Evolutionary conservation across 2,329 filamentous ascomycete species (phyloP).

Genomic region (Berkeleyomyces rouxiae): DNA sequence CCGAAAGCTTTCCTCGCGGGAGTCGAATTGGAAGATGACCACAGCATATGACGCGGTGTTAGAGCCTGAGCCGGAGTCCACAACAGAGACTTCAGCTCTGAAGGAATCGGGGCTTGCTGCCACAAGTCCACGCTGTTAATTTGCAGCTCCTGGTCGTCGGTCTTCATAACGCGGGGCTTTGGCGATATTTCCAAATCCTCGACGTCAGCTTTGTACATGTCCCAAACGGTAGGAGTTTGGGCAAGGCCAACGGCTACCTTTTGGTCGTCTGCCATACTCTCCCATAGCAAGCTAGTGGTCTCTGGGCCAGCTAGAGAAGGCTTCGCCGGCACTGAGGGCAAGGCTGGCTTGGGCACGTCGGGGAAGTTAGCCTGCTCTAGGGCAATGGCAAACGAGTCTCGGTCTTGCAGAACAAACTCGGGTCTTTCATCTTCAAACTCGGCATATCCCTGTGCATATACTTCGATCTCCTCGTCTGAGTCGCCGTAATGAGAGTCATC

Average conservation of each 20-base stretch:
- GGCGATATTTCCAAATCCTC: not conserved
- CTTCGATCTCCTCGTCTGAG: slow-evolving; percentile 6
- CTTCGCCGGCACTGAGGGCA: not conserved
- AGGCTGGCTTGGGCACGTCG: slow-evolving; percentile 1
- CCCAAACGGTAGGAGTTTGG: slow-evolving; percentile 5
- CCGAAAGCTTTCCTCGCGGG: not conserved
- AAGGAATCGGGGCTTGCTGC: not conserved
- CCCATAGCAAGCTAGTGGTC: slow-evolving; percentile 4
- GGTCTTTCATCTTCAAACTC: slow-evolving; percentile 13
- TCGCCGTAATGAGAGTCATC: slow-evolving; percentile 19
- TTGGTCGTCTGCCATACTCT: not conserved
- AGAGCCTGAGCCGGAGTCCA: slow-evolving; percentile 6
- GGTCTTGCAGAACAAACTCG: slow-evolving; percentile 10
- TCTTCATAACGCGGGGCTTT: not conserved
- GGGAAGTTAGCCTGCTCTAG: slow-evolving; percentile 3
- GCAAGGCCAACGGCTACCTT: slow-evolving; percentile 4
- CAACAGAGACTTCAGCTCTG: not conserved
- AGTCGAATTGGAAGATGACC: not conserved
- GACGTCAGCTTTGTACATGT: slow-evolving; percentile 7
- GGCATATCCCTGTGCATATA: slow-evolving; percentile 1
- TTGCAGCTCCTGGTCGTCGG: slow-evolving; percentile 1
- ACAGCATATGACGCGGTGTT: not conserved
- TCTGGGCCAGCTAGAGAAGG: not conserved
- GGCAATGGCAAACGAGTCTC: slow-evolving; percentile 8
- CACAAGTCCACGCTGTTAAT: slow-evolving; percentile 2